Evolutionary conservation across 352 stramenopile species (phyloP).

Genomic region (Phytophthora palmivora): DNA sequence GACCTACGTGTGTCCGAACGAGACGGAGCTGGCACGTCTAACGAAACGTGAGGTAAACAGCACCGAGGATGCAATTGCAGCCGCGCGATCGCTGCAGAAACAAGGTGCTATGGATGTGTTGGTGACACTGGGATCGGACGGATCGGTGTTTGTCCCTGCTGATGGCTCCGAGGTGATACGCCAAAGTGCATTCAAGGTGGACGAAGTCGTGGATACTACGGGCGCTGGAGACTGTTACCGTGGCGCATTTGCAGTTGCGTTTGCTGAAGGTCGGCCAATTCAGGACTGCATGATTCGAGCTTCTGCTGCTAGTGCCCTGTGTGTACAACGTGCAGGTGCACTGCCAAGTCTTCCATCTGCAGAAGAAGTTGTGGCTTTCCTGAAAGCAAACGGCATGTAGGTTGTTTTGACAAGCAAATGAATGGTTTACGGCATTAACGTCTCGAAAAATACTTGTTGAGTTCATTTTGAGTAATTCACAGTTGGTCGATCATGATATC

Average conservation of each 20-base stretch:
- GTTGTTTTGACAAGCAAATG: no score
- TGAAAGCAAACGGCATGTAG: conserved; percentile 23
- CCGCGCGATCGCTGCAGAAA: conserved; percentile 48
- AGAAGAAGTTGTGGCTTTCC: conserved; percentile 31
- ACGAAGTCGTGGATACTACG: conserved; percentile 74
- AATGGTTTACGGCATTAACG: no score
- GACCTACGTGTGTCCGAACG: conserved; percentile 67
- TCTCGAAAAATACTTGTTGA: no score
- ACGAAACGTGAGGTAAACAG: conserved; percentile 39
- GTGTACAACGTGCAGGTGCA: conserved; percentile 61
- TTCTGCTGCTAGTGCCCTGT: conserved; percentile 59
- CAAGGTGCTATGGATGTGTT: conserved; percentile 55
- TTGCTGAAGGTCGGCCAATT: conserved; percentile 47
- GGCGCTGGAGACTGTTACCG: conserved; percentile 77
- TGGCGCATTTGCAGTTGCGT: conserved; percentile 60
- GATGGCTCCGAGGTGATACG: conserved; percentile 31
- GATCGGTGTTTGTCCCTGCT: conserved; percentile 63
- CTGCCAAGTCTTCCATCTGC: conserved; percentile 65
- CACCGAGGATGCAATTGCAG: conserved; percentile 47
- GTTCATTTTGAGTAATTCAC: no score
- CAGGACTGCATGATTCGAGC: conserved; percentile 55
- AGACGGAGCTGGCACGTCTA: conserved; percentile 67
- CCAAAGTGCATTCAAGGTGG: conserved; percentile 51
- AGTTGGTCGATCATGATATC: conserved; percentile 20
- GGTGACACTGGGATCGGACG: conserved; percentile 63